Base-by-base conservation (phyloP, 805 yeast species). In the Lipomyces spencermartinsiae region DNA sequence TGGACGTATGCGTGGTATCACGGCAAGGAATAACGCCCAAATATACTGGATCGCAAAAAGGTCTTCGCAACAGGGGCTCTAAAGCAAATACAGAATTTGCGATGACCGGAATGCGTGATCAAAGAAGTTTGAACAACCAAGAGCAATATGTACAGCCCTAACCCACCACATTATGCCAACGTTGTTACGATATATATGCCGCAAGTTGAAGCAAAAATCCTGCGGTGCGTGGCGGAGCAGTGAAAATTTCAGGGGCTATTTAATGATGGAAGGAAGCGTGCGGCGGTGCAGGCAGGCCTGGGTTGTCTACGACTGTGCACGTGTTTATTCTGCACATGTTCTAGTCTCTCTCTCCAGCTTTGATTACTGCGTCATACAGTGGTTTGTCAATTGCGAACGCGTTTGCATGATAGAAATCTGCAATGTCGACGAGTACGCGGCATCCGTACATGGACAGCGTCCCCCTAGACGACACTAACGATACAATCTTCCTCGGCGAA, bases 381-480 rank as follows among this genome's bases (percentile, higher is more conserved):
- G n/a, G 49, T 5, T 8, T 16, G 49, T 6, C 19, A 16, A n/a
- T 16, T 43, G 19, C 16, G 2, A 43, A 43, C 49, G 8, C 22
- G n/a, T 43, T 43, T 14, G 22, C 22, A 43, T 19, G 7, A 22
- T n/a, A 1, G 49, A 16, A 43, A 43, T 16, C 22, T 14, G 49
- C 49, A 43, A 43, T 43, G 49, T n/a, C 49, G 49, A 56, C 34
- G 10, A 19, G 33, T 19, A 25, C 71, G 59, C 62, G 70, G 33
- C 62, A 63, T 58, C 72, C 72, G n/a, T 69, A 69, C 46, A 56
- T 68, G 31, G 71, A 69, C 43, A 63, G 54, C 35, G 68, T 61
- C 4, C 71, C 72, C 19, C 62, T 69, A 7, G 72, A 69, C 54
- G 72, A 69, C 59, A 66, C 71, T 29, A 69, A 69, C 57, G 72